phyloP scores from a whole-genome alignment of 441 rosid species.

The Erodium moschatum region DNA sequence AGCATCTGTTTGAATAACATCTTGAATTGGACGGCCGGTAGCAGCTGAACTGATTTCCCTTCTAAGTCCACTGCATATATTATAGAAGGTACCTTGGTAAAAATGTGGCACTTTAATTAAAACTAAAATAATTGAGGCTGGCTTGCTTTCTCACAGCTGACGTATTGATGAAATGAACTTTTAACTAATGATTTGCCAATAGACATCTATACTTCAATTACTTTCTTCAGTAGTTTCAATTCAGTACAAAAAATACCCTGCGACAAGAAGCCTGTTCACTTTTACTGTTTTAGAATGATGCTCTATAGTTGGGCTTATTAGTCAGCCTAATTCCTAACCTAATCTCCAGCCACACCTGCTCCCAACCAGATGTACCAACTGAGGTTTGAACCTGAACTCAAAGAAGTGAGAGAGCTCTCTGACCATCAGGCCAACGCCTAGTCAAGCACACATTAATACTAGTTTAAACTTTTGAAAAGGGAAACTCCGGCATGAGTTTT shows the following conservation, averaged over 20 bases:
- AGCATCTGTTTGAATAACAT: slow-evolving; percentile 95
- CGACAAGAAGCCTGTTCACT: background rate
- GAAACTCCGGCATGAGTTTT: background rate
- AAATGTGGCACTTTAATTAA: background rate
- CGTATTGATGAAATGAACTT: background rate
- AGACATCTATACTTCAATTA: background rate
- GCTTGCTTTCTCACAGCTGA: slow-evolving; percentile 2
- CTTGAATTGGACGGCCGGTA: slow-evolving; percentile 97
- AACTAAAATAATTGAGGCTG: background rate
- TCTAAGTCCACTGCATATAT: slow-evolving; percentile 62
- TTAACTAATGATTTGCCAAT: background rate
- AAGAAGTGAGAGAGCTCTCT: too few species aligned
- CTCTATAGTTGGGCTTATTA: too few species aligned
- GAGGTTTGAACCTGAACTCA: too few species aligned
- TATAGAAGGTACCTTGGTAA: slow-evolving; percentile 1
- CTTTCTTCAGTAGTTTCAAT: background rate
- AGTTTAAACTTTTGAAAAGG: background rate
- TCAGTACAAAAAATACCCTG: background rate
- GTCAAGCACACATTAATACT: background rate
- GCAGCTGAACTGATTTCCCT: slow-evolving; percentile 99
- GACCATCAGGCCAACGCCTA: background rate
- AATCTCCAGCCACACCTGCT: too few species aligned
- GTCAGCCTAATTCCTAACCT: too few species aligned
- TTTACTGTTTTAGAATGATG: background rate
- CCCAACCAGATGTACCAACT: too few species aligned